These are phyloP conservation scores for Schwanniomyces occidentalis DNA, from an alignment of 805 yeast species.

Conservation along the genomic window DNA sequence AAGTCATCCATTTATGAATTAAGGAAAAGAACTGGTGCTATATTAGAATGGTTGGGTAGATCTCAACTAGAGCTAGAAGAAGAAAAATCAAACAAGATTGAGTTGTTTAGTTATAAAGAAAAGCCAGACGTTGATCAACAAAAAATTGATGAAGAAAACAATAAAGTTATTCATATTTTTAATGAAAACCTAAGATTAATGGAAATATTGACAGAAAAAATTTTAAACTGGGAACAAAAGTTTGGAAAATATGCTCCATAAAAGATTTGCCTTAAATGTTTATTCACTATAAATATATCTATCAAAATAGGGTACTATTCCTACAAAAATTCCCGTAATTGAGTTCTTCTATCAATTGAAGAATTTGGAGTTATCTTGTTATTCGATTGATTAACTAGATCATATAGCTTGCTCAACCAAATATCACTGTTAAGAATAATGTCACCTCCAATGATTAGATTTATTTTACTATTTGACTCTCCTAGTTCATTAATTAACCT, in stretches of 20 bases:
- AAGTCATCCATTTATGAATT: slow-evolving; percentile 77
- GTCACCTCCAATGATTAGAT: slow-evolving; percentile 78
- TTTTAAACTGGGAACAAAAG: slow-evolving; percentile 77
- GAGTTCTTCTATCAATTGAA: slow-evolving; percentile 31
- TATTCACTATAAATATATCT: not conserved
- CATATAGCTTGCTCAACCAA: slow-evolving; percentile 37
- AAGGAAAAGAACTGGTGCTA: slow-evolving; percentile 85
- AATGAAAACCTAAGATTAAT: slow-evolving; percentile 62
- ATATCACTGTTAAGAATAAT: slow-evolving; percentile 31
- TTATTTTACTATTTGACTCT: slow-evolving; percentile 52
- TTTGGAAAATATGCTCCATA: slow-evolving; percentile 54
- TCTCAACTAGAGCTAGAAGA: slow-evolving; percentile 80
- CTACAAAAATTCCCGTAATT: slow-evolving; percentile 33
- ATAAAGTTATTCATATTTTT: slow-evolving; percentile 42
- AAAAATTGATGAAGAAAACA: slow-evolving; percentile 24
- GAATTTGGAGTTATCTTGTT: not conserved
- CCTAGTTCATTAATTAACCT: slow-evolving; percentile 75
- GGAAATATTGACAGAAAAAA: slow-evolving; percentile 71
- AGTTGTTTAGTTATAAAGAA: slow-evolving; percentile 48
- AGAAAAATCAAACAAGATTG: slow-evolving; percentile 62
- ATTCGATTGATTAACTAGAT: slow-evolving; percentile 21
- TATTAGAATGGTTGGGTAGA: slow-evolving; percentile 85
- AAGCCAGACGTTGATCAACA: slow-evolving; percentile 19
- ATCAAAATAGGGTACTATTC: slow-evolving; percentile 1
- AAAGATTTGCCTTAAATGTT: slow-evolving; percentile 2